A percentile compares a stretch with the other conserved stretches of the same genome.
Conservation (phyloP, 176 grass and related monocot species). For the Eragrostis nindensis region DNA sequence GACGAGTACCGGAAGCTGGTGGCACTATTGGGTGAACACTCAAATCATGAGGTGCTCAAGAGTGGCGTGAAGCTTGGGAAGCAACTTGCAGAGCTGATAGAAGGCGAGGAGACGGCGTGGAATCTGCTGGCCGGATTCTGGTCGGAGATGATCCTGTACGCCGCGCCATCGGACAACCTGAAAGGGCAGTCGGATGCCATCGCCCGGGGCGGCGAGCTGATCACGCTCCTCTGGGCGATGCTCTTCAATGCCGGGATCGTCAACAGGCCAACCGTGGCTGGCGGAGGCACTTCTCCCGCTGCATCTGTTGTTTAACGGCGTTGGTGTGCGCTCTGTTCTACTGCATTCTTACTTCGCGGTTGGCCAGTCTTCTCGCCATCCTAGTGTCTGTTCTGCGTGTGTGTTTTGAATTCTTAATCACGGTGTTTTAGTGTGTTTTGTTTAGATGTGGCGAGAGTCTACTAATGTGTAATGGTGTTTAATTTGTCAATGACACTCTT, state of each 20-base stretch:
- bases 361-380: no score
- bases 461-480: no score
- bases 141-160: not conserved
- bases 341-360: no score
- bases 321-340: no score
- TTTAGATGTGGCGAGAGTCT: no score
- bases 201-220: constrained; percentile 30
- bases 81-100: not conserved
- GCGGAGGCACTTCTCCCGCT: no score
- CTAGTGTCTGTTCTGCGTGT: no score
- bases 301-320: no score
- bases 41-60: not conserved
- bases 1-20: not conserved
- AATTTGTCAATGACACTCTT: no score
- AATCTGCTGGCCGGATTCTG: not conserved
- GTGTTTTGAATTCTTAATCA: no score
- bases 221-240: constrained; percentile 30
- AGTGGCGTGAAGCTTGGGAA: not conserved
- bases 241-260: constrained; percentile 18
- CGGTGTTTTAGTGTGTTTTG: no score
- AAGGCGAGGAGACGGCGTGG: not conserved
- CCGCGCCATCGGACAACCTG: constrained; percentile 5
- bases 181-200: constrained; percentile 5
- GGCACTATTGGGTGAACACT: not conserved
- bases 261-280: no score